phyloP scores from a whole-genome alignment of 2,329 filamentous ascomycete species.

The Colletotrichum phormii region DNA sequence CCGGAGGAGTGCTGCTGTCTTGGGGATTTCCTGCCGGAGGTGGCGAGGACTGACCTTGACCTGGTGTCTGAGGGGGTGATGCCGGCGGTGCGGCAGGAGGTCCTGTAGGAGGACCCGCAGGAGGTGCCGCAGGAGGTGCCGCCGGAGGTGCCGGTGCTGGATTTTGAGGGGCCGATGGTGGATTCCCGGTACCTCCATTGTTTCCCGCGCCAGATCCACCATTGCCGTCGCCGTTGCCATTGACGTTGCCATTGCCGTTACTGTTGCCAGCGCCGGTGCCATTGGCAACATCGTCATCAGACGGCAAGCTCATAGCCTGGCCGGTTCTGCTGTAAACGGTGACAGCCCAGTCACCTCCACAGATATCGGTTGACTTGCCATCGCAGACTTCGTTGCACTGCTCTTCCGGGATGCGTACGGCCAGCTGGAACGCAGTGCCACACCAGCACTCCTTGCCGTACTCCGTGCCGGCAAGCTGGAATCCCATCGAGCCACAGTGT shows the following conservation, averaged over 20 bases:
- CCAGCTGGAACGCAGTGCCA: conserved; percentile 42
- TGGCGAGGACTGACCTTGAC: background rate
- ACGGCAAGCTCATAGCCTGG: conserved; percentile 19
- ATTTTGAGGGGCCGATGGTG: background rate
- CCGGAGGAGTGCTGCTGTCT: background rate
- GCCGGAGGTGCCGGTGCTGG: background rate
- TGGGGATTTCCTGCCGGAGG: conserved; percentile 1
- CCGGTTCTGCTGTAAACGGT: conserved; percentile 37
- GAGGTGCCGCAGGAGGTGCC: too few relatives aligned
- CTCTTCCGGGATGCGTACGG: conserved; percentile 26
- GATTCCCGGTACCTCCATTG: background rate
- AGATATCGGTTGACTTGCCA: conserved; percentile 27
- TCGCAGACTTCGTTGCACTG: conserved; percentile 33
- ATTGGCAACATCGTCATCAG: conserved; percentile 11
- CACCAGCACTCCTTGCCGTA: conserved; percentile 65
- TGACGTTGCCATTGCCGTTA: background rate
- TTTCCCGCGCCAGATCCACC: background rate
- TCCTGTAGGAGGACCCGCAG: too few relatives aligned
- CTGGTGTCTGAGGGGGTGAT: background rate
- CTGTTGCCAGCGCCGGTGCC: background rate
- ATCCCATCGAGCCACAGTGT: conserved; percentile 56
- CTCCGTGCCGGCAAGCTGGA: conserved; percentile 61
- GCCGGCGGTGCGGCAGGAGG: background rate
- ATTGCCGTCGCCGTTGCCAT: background rate
- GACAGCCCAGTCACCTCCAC: conserved; percentile 36